Conservation (phyloP, 2,329 filamentous ascomycete genomes). For the Penicillium freii region DNA sequence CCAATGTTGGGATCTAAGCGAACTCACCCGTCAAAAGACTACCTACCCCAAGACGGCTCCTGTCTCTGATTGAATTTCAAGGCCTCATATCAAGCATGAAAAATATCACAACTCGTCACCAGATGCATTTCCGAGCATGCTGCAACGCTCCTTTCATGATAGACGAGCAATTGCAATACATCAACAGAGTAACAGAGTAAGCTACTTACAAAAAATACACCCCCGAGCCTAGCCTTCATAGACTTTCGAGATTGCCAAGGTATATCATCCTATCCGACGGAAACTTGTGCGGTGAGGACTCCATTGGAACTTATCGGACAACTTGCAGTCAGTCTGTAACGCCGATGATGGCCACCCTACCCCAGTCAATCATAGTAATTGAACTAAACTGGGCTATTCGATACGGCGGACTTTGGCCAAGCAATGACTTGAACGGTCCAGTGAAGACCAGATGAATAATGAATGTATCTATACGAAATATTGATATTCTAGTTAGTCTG, state of each 20-base stretch:
- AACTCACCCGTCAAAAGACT: too few species aligned
- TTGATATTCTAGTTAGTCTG: neutral
- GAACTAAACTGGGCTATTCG: neutral
- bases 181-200: neutral
- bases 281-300: neutral
- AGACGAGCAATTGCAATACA: neutral
- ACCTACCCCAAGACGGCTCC: neutral
- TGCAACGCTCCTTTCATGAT: neutral
- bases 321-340: neutral
- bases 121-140: neutral
- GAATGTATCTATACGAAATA: neutral
- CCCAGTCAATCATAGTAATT: neutral
- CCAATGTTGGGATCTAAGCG: too few species aligned
- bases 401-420: neutral
- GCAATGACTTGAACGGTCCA: neutral
- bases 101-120: constrained; percentile 6
- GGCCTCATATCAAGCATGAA: constrained; percentile 10
- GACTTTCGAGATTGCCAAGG: neutral
- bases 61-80: constrained; percentile 16
- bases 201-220: too few species aligned
- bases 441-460: neutral
- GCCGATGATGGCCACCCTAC: neutral
- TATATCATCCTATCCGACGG: neutral
- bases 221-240: neutral
- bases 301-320: neutral